Conservation (phyloP, 2,329 filamentous ascomycete species). For the Colletotrichum phormii region DNA sequence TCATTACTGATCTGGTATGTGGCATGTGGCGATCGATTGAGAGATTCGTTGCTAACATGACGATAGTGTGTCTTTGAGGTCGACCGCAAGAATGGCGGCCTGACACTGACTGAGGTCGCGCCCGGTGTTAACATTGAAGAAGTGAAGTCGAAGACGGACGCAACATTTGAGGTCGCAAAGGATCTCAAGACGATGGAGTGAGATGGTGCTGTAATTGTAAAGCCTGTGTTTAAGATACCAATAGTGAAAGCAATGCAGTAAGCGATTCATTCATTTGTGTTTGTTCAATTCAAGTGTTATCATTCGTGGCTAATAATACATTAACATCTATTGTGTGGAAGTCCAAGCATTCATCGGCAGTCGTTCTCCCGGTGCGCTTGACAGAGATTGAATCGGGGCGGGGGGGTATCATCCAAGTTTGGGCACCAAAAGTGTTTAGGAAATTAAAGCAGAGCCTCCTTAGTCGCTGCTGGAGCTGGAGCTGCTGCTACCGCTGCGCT, state of each 20-base stretch:
- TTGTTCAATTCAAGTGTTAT: background rate
- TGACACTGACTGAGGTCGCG: conserved; percentile 78
- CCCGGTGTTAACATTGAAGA: conserved; percentile 76
- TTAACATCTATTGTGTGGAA: conserved; percentile 20
- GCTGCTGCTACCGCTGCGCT: conserved; percentile 33
- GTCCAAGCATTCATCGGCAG: background rate
- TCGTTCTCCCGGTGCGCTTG: conserved; percentile 15
- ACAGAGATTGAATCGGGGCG: background rate
- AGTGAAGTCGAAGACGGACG: conserved; percentile 76
- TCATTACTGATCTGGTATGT: conserved; percentile 79
- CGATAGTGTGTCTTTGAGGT: conserved; percentile 76
- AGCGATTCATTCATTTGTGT: background rate
- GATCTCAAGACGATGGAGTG: conserved; percentile 62
- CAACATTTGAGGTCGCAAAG: conserved; percentile 72
- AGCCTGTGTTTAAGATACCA: conserved; percentile 19
- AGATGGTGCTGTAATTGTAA: background rate
- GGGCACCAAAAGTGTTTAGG: background rate
- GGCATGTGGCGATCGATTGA: background rate
- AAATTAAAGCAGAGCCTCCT: fast-evolving
- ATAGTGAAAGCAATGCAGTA: background rate
- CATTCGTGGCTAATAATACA: background rate
- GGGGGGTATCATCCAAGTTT: conserved; percentile 24
- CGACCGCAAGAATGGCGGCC: conserved; percentile 68
- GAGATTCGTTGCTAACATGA: background rate
- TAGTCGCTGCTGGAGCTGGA: conserved; percentile 33